phyloP scores from a whole-genome alignment of 441 rosid genomes.

The Arabidopsis hybrid region DNA sequence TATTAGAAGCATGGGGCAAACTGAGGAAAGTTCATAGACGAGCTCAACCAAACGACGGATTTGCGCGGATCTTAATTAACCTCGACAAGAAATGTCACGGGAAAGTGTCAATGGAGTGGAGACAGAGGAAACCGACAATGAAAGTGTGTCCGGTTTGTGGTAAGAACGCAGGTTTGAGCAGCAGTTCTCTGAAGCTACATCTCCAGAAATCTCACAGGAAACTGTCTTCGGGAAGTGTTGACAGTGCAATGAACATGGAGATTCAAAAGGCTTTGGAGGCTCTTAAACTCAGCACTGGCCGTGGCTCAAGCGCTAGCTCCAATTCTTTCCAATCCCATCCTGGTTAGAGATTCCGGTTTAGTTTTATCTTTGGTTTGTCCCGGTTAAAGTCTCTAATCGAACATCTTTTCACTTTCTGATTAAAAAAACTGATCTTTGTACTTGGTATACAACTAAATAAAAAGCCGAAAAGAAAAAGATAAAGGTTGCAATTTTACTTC shows the following conservation, averaged over 20 bases:
- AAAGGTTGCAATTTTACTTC: too few relatives aligned
- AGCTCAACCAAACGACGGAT: slow-evolving; percentile 98
- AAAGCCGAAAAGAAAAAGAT: background rate
- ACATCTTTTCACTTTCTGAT: slow-evolving; percentile 4
- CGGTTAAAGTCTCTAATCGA: slow-evolving; percentile 4
- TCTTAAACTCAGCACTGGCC: slow-evolving; percentile 71
- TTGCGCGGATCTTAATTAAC: slow-evolving; percentile 67
- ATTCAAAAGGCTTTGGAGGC: slow-evolving; percentile 91
- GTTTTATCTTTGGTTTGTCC: background rate
- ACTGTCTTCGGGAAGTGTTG: slow-evolving; percentile 93
- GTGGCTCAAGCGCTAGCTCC: slow-evolving; percentile 65
- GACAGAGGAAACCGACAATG: slow-evolving; percentile 80
- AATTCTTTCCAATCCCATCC: slow-evolving; percentile 55
- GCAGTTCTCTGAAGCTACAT: slow-evolving; percentile 93
- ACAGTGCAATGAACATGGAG: slow-evolving; percentile 98
- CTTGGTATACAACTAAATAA: slow-evolving; percentile 5
- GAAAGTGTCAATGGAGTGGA: slow-evolving; percentile 96
- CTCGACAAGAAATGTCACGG: slow-evolving; percentile 81
- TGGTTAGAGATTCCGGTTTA: slow-evolving; percentile 48
- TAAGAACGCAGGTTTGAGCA: slow-evolving; percentile 93
- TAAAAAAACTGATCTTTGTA: slow-evolving; percentile 1
- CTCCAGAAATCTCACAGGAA: slow-evolving; percentile 89
- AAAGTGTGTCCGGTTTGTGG: slow-evolving; percentile 98
- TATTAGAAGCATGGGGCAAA: slow-evolving; percentile 80
- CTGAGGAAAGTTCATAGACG: slow-evolving; percentile 85